These are phyloP conservation scores for Boechera stricta DNA, from an alignment of 345 rosid species.

Conservation along the genomic window DNA sequence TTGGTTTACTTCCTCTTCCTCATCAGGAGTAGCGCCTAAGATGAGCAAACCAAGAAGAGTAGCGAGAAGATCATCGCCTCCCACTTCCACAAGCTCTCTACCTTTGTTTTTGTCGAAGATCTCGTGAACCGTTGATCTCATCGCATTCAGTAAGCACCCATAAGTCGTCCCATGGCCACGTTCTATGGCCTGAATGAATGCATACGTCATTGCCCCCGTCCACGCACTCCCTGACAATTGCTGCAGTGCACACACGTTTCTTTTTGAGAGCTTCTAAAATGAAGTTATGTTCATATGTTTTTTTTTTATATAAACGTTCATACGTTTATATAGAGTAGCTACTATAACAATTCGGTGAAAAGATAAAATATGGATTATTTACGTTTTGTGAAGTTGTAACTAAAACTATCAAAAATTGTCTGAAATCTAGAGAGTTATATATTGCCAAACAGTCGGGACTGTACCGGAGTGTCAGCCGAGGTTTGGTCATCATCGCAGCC, in stretches of 20 bases:
- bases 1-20: slow-evolving; percentile 21
- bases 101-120: slow-evolving; percentile 41
- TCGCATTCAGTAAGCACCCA: slow-evolving; percentile 69
- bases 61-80: slow-evolving; percentile 55
- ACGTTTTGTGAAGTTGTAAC: background rate
- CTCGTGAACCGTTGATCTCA: slow-evolving; percentile 73
- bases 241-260: slow-evolving; percentile 40
- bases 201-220: slow-evolving; percentile 95
- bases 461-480: slow-evolving; percentile 84
- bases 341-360: background rate
- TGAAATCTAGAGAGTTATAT: background rate
- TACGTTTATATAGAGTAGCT: background rate
- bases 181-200: slow-evolving; percentile 87
- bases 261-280: background rate
- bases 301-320: too few relatives aligned
- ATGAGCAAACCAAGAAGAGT: slow-evolving; percentile 69
- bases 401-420: background rate
- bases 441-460: background rate
- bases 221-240: slow-evolving; percentile 70
- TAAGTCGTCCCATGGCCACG: slow-evolving; percentile 71
- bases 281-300: background rate
- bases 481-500: slow-evolving; percentile 91
- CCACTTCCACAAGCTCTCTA: slow-evolving; percentile 41
- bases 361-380: background rate
- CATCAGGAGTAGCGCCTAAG: slow-evolving; percentile 47